Conservation (phyloP, 306 rosid species). For the Prunus padus region DNA sequence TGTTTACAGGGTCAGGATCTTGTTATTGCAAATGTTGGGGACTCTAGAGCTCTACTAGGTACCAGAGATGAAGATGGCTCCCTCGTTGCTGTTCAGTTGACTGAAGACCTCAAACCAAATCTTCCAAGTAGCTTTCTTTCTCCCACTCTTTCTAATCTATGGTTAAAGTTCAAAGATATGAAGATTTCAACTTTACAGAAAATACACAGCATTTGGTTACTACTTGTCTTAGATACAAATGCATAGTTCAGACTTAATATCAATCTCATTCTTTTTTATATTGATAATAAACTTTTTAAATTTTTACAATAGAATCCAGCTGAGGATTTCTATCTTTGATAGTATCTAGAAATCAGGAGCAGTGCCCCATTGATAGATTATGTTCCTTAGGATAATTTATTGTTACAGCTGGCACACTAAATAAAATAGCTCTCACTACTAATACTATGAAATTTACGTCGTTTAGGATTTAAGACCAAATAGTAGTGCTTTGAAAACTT, state of each 20-base stretch:
- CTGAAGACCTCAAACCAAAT: constrained; percentile 78
- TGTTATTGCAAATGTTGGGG: constrained; percentile 65
- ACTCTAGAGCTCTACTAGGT: constrained; percentile 69
- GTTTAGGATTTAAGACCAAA: neutral
- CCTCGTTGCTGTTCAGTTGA: constrained; percentile 65
- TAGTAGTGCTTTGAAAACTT: neutral
- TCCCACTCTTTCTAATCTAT: neutral
- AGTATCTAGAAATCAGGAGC: neutral
- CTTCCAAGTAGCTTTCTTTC: constrained; percentile 57
- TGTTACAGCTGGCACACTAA: neutral
- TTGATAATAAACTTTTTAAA: neutral
- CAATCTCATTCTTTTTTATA: neutral
- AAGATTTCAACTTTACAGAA: neutral
- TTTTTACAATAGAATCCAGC: neutral
- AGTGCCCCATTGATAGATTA: neutral
- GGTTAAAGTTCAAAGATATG: neutral
- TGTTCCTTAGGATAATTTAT: neutral
- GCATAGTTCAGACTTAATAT: neutral
- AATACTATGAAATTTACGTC: neutral
- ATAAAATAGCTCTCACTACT: neutral
- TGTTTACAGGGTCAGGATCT: constrained; percentile 58
- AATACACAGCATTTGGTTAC: neutral
- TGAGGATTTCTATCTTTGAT: neutral
- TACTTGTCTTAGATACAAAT: neutral
- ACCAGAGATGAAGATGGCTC: constrained; percentile 48